Evolutionary conservation across 305 asterid genomes (phyloP), one percentile per base, ranked within the genome.

Genomic region (Fraxinus floribunda): DNA sequence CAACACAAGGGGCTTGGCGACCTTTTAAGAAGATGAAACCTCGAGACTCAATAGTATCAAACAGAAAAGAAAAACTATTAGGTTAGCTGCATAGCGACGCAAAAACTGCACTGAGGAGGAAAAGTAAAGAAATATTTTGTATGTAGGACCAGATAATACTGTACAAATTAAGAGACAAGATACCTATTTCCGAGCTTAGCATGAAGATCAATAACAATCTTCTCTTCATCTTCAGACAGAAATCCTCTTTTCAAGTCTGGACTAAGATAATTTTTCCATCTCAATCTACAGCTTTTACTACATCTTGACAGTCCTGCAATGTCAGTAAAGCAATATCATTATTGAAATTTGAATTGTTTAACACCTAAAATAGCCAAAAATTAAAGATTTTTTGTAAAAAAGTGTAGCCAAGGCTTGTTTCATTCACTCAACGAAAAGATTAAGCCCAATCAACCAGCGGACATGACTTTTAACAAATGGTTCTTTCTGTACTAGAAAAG

Each of bases 101-200:
- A 24, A 24, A 24, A 24, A 24, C n/a, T n/a, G n/a, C n/a, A n/a
- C n/a, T n/a, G n/a, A n/a, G n/a, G n/a, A n/a, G n/a, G n/a, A n/a
- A 24, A 24, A 24, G 1, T 24, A 24, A 24, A 24, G 35, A 22
- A 49, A 55, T 55, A n/a, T 55, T 16, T 55, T 15, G 49, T 41
- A 41, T 3, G 3, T 41, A n/a, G 0, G 5, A 52, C 22, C 1
- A 1, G 22, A 52, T 16, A 52, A 3, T 52, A 52, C 22, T 15
- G 7, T 3, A 55, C 9, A n/a, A n/a, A 55, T 4, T 13, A 55
- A 55, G 3, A 55, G 7, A 57, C 8, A 9, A 5, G 29, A 41
- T 41, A 41, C 98, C 97, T 94, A 89, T 94, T 94, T 83, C 98
- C 98, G 66, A 94, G 94, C 83, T 90, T 91, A 83, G 97, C 92